A percentile compares a stretch with the other conserved stretches of the same genome.
These are phyloP conservation scores for Phytophthora aleatoria DNA, from an alignment of 352 stramenopile genomes.

Conservation along the genomic window DNA sequence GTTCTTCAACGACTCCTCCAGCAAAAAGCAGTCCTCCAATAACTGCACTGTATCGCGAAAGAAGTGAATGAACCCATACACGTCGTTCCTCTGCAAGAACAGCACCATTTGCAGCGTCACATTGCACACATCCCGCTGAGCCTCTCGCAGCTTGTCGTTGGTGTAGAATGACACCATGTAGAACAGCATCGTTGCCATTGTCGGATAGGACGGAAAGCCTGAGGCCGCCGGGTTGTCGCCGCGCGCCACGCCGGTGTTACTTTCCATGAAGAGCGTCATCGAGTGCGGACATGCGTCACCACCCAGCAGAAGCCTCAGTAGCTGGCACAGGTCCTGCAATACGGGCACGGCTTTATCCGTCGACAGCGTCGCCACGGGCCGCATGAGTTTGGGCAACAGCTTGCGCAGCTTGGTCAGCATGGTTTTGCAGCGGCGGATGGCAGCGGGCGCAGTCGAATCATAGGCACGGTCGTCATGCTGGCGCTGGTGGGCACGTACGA, in stretches of 20 bases:
- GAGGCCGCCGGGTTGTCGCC: slow-evolving; percentile 13
- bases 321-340: slow-evolving; percentile 60
- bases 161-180: slow-evolving; percentile 80
- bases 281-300: slow-evolving; percentile 62
- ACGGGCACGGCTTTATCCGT: slow-evolving; percentile 39
- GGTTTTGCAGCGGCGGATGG: slow-evolving; percentile 62
- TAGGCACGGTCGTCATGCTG: slow-evolving; percentile 53
- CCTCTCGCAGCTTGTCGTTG: slow-evolving; percentile 38
- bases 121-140: slow-evolving; percentile 49
- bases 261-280: slow-evolving; percentile 62
- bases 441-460: slow-evolving; percentile 36
- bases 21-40: slow-evolving; percentile 58
- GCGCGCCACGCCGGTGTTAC: background rate
- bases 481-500: slow-evolving; percentile 51
- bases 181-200: slow-evolving; percentile 68
- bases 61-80: slow-evolving; percentile 69
- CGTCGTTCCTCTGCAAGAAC: slow-evolving; percentile 59
- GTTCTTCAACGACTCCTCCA: slow-evolving; percentile 52
- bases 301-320: slow-evolving; percentile 52
- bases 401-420: slow-evolving; percentile 75
- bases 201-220: slow-evolving; percentile 47
- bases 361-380: slow-evolving; percentile 44
- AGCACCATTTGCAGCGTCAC: slow-evolving; percentile 59
- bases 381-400: slow-evolving; percentile 72
- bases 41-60: slow-evolving; percentile 59